phyloP scores from a whole-genome alignment of 208 protist species.

The Acanthamoeba lugdunensis region DNA sequence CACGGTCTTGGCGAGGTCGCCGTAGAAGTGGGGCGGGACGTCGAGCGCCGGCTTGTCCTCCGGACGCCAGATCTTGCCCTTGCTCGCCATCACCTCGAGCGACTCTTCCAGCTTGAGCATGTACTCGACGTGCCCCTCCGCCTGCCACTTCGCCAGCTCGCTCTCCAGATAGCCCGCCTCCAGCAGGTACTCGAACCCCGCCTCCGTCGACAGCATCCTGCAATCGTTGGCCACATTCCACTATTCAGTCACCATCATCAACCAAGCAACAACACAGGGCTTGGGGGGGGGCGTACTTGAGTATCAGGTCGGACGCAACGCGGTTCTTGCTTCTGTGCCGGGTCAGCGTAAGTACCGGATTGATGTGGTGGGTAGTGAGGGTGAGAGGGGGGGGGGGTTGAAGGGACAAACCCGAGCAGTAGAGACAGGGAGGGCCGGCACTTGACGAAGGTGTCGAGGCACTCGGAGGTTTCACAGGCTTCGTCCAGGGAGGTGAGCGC shows the following conservation, averaged over 20 bases:
- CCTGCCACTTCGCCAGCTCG: constrained; percentile 76
- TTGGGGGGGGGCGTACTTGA: constrained; percentile 33
- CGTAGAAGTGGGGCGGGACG: constrained; percentile 82
- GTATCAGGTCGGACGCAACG: background rate
- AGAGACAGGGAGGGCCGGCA: constrained; percentile 68
- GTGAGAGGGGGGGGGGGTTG: too few relatives aligned
- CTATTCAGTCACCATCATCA: too few relatives aligned
- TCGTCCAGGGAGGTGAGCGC: constrained; percentile 78
- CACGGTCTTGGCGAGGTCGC: constrained; percentile 81
- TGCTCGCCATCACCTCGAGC: constrained; percentile 45
- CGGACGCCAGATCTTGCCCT: constrained; percentile 54
- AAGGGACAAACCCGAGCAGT: constrained; percentile 55
- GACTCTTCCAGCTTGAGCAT: constrained; percentile 70
- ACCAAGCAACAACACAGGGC: background rate
- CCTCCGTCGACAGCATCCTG: constrained; percentile 36
- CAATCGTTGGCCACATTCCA: background rate
- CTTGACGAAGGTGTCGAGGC: constrained; percentile 71
- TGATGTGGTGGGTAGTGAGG: too few relatives aligned
- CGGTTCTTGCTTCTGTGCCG: constrained; percentile 17
- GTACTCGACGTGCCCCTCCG: constrained; percentile 72
- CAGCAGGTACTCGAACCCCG: constrained; percentile 65
- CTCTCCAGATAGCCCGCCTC: constrained; percentile 74
- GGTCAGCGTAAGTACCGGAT: too few relatives aligned
- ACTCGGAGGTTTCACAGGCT: constrained; percentile 75
- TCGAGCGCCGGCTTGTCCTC: constrained; percentile 57